Percentiles rank a stretch among this genome's conserved stretches.
phyloP scores from a whole-genome alignment of 139 green algal species.

The Auxenochlorella pyrenoidosa region DNA sequence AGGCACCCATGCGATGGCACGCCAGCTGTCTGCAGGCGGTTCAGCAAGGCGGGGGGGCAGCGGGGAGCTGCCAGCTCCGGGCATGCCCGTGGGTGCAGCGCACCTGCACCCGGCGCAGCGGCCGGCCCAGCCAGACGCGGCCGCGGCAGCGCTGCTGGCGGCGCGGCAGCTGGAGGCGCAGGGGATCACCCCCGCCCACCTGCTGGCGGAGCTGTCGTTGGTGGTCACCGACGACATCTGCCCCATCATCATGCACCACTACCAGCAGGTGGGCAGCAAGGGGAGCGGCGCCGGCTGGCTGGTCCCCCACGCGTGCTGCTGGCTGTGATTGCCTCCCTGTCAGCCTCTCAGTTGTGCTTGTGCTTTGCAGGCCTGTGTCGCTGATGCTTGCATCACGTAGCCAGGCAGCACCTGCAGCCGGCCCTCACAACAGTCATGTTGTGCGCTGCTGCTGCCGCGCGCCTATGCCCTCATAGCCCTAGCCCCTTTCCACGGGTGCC shows the following conservation, averaged over 20 bases:
- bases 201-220: neutral
- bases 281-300: too few species aligned
- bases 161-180: neutral
- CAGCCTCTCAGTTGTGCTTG: too few species aligned
- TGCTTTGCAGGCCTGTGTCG: too few species aligned
- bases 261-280: conserved; percentile 39
- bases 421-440: too few species aligned
- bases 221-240: conserved; percentile 17
- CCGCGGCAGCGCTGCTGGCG: neutral
- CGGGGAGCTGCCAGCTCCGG: neutral
- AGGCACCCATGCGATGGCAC: neutral
- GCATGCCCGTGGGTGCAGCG: neutral
- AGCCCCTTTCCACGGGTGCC: too few species aligned
- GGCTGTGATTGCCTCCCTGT: too few species aligned
- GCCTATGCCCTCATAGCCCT: too few species aligned
- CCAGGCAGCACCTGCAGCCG: too few species aligned
- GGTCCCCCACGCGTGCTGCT: too few species aligned
- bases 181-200: neutral
- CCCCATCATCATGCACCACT: conserved; percentile 40
- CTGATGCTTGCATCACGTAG: too few species aligned
- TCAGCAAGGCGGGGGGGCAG: neutral
- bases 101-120: neutral
- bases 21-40: neutral
- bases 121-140: neutral
- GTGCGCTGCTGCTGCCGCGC: too few species aligned